Base-by-base conservation (phyloP, 1,284 basidiomycete genomes). In the Malassezia restricta region DNA sequence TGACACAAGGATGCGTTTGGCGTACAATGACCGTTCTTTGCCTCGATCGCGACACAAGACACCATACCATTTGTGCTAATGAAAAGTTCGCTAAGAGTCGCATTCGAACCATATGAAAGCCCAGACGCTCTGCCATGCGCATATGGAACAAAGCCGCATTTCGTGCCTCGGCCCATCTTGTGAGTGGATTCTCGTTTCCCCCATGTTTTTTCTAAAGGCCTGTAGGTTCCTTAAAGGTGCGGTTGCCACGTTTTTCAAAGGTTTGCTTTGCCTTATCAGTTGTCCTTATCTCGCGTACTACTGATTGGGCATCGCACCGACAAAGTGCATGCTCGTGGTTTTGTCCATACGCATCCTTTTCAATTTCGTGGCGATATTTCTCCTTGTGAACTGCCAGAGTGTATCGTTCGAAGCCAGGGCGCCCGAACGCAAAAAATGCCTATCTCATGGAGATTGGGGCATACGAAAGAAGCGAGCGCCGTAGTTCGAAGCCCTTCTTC, bases 141-240 rank as follows among this genome's bases (percentile, higher is more conserved):
- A 84, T 79, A 53, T 86, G 75, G 9, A 79, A 74, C 6, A 75
- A 65, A 6, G 87, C 72, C 1, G 84, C 86, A 61, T 83, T 80
- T 1, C 79, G 78, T 2, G 89, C 86, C 67, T 84, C 79, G 1
- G 81, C 86, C 90, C 90, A 95, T 3, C 90, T 90, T 1, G 84
- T 82, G 35, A 85, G 81, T 1, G 75, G 76, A 68, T 90, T 92
- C 43, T 84, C 65, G 68, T 86, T 91, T 0, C 81, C 81, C 6
- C 59, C 59, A 33, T 65, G 59, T n/a, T 5, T 27, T 39, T 6
- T 29, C 63, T 43, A 66, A 52, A 9, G 55, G 47, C 9, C 29
- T 28, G 47, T 54, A 30, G 0, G 59, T 51, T 0, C 47, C 11
- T 8, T 62, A 64, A 15, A 60, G 38, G 15, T 24, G 9, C 1